These are phyloP conservation scores for Ilex paraguariensis DNA, from an alignment of 305 asterid species.

Conservation along the genomic window DNA sequence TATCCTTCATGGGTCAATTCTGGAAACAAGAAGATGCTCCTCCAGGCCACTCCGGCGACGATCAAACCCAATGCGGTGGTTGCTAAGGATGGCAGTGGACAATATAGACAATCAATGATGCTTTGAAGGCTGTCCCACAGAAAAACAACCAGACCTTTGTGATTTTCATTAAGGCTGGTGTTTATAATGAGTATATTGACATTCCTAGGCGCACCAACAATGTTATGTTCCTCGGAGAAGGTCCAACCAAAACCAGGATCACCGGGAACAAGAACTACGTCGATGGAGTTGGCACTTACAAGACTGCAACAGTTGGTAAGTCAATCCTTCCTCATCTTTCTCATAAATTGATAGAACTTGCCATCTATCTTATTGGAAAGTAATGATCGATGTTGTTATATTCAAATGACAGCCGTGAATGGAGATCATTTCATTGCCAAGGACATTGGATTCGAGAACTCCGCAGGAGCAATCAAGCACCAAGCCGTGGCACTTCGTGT, in stretches of 20 bases:
- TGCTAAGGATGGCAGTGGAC: conserved; percentile 59
- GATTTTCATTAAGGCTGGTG: conserved; percentile 50
- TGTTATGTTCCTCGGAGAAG: conserved; percentile 54
- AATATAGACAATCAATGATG: conserved; percentile 45
- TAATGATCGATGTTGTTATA: neutral
- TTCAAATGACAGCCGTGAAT: conserved; percentile 21
- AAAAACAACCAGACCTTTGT: conserved; percentile 25
- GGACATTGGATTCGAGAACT: conserved; percentile 43
- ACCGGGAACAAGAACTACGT: conserved; percentile 51
- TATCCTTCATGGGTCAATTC: conserved; percentile 12
- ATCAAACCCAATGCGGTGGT: conserved; percentile 40
- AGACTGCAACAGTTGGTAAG: conserved; percentile 60
- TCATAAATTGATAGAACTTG: neutral
- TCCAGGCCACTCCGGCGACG: conserved; percentile 13
- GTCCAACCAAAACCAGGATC: conserved; percentile 62
- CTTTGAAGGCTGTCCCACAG: conserved; percentile 34
- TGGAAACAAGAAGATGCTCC: conserved; percentile 5
- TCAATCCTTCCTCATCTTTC: neutral
- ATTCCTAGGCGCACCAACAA: conserved; percentile 22
- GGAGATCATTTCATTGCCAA: conserved; percentile 41
- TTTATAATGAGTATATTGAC: conserved; percentile 41
- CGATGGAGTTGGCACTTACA: conserved; percentile 47
- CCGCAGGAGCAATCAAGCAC: conserved; percentile 29
- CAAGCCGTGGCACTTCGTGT: conserved; percentile 53
- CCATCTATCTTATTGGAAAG: neutral